Conservation (phyloP, 106 monocot genomes). For the Platanthera zijinensis region DNA sequence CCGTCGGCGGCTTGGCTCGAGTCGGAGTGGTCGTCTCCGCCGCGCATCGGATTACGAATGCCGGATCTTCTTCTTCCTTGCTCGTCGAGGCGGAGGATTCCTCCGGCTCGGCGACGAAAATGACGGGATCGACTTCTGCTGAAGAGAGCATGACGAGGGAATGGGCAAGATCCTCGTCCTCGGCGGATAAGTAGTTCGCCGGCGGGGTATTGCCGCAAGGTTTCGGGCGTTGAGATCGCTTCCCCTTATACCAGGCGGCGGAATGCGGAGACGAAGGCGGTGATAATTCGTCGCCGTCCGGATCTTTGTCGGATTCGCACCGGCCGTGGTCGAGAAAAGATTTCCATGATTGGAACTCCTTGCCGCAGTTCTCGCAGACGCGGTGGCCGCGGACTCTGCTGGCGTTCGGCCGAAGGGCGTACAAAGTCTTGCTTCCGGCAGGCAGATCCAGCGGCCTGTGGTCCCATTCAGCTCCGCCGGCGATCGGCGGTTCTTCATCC, state of each 20-base stretch:
- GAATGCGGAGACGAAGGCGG: not conserved
- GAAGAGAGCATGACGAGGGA: conserved; percentile 65
- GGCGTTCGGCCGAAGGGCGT: conserved; percentile 57
- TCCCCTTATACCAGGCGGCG: conserved; percentile 48
- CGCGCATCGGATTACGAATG: not conserved
- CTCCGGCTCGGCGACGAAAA: conserved; percentile 26
- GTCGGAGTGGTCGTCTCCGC: not conserved
- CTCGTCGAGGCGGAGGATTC: conserved; percentile 53
- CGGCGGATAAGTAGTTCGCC: conserved; percentile 14
- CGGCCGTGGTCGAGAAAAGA: conserved; percentile 56
- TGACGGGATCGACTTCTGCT: conserved; percentile 22
- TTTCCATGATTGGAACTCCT: conserved; percentile 69
- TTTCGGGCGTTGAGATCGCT: conserved; percentile 30
- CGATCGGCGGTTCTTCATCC: conserved; percentile 4
- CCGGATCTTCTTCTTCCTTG: conserved; percentile 29
- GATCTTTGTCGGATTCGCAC: conserved; percentile 21
- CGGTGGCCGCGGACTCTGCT: conserved; percentile 32
- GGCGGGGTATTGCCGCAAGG: not conserved
- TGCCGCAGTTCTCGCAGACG: conserved; percentile 53
- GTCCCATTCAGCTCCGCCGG: conserved; percentile 8
- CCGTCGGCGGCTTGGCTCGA: not conserved
- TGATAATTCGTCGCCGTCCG: not conserved
- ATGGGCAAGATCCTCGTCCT: conserved; percentile 77
- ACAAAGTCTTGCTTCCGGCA: conserved; percentile 24
- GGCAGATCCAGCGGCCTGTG: not conserved